Percentiles rank a stretch among this genome's conserved stretches.
phyloP scores from a whole-genome alignment of 2,329 filamentous ascomycete genomes.

The Arthrobotrys iridis region DNA sequence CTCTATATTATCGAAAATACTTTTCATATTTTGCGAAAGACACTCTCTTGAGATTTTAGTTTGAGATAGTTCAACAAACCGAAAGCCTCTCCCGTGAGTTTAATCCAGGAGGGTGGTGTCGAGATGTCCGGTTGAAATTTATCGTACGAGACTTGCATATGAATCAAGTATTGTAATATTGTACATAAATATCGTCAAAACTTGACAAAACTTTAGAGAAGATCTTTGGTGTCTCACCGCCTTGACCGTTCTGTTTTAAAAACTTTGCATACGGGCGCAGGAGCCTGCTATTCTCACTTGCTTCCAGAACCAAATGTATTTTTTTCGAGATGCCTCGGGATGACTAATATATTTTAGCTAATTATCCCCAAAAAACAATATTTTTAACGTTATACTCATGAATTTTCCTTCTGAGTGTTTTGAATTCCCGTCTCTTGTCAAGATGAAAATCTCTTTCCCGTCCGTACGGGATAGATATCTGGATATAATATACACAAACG shows the following conservation, averaged over 20 bases:
- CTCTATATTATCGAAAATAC: slow-evolving; percentile 23
- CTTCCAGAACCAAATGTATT: background rate
- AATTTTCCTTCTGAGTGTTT: background rate
- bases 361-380: slow-evolving; percentile 20
- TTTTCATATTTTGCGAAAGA: slow-evolving; percentile 13
- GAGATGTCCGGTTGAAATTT: background rate
- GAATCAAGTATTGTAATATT: background rate
- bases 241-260: slow-evolving; percentile 24
- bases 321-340: background rate
- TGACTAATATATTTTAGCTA: slow-evolving; percentile 26
- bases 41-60: background rate
- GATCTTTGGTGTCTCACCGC: background rate
- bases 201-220: background rate
- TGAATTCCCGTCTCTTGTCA: background rate
- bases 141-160: background rate
- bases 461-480: background rate
- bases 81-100: slow-evolving; percentile 42
- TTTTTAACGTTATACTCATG: slow-evolving; percentile 4
- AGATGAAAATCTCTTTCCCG: background rate
- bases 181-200: background rate
- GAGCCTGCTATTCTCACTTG: background rate
- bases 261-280: background rate
- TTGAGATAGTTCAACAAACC: background rate
- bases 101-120: slow-evolving; percentile 20
- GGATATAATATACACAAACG: background rate